Evolutionary conservation across 140 eudicot species (phyloP).

Genomic region (Ambrosia hybrid): DNA sequence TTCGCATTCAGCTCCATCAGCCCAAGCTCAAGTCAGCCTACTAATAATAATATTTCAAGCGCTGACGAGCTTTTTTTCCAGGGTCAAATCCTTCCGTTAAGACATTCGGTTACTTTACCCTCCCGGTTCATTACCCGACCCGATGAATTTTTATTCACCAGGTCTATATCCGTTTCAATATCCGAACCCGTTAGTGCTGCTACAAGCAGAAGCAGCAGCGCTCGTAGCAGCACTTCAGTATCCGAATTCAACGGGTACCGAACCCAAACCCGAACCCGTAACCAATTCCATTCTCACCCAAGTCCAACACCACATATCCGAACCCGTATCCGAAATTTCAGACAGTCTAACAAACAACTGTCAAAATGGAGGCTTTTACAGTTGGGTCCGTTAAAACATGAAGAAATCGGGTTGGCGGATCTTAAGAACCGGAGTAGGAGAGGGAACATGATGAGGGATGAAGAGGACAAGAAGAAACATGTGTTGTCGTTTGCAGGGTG

Average conservation of each 20-base stretch:
- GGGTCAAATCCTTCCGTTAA: constrained; percentile 70
- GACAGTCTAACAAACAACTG: constrained; percentile 27
- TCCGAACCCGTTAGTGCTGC: constrained; percentile 50
- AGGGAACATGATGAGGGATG: neutral
- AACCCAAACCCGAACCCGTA: constrained; percentile 24
- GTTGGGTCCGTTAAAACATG: constrained; percentile 54
- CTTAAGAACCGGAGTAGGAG: constrained; percentile 44
- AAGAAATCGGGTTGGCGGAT: constrained; percentile 54
- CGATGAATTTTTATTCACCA: constrained; percentile 21
- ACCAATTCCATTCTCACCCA: constrained; percentile 71
- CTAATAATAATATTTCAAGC: constrained; percentile 55
- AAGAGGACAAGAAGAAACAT: constrained; percentile 3
- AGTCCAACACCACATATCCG: constrained; percentile 72
- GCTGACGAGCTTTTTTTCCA: constrained; percentile 74
- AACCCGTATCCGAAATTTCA: constrained; percentile 15
- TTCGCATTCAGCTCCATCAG: constrained; percentile 42
- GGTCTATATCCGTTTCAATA: constrained; percentile 15
- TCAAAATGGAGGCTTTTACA: constrained; percentile 52
- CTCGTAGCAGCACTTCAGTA: constrained; percentile 20
- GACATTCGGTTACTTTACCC: constrained; percentile 50
- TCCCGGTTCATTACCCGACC: constrained; percentile 29
- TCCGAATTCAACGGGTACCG: constrained; percentile 31
- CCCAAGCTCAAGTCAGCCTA: constrained; percentile 3
- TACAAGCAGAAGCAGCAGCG: constrained; percentile 68
- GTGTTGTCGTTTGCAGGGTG: constrained; percentile 40